Evolutionary conservation across 2,329 filamentous ascomycete species (phyloP), one percentile per base, ranked within the genome.

Genomic region (Xylaria arbuscula): DNA sequence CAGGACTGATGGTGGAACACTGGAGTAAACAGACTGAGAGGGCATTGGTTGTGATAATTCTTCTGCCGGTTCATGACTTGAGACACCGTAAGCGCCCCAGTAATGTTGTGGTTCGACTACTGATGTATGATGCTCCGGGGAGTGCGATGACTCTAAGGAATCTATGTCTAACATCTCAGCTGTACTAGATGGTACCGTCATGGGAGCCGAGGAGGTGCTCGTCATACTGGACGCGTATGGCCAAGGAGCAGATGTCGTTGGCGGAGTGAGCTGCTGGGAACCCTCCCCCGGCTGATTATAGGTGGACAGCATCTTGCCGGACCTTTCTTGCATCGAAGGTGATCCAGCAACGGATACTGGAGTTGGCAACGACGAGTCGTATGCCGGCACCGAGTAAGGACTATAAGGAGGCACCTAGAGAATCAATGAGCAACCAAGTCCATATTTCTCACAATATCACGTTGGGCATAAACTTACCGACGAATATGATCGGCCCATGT

Each of bases 291-390:
- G 75, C 73, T 81, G 73, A 63, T 73, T 73, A 69, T 84, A 85
- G 34, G 79, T 76, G 66, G 78, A 77, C 72, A 80, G 78, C 57
- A 81, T 78, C 71, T 85, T 84, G 47, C 74, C 65, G 62, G 77
- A 76, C 60, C 78, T 79, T 64, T 85, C 83, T 62, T 81, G 79
- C 51, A 85, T 72, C 57, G 83, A 82, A 62, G 85, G 85, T 38
- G 85, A 87, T 34, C 78, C 81, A 64, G 80, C 79, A 56, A 80
- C 79, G 55, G 86, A 87, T n/a, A 83, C 82, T 32, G 86, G 85
- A n/a, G 85, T 86, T 57, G 86, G 77, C 64, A 87, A 78, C 53
- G 79, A 80, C 45, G 81, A 75, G 70, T 86, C 84, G 77, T 80
- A 82, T 69, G 74, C 75, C 62, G 71, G 74, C 63, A 73, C 73